A percentile compares a stretch with the other conserved stretches of the same genome.
phyloP scores from a whole-genome alignment of 1,284 basidiomycete genomes.

The Apiotrichum siamense region DNA sequence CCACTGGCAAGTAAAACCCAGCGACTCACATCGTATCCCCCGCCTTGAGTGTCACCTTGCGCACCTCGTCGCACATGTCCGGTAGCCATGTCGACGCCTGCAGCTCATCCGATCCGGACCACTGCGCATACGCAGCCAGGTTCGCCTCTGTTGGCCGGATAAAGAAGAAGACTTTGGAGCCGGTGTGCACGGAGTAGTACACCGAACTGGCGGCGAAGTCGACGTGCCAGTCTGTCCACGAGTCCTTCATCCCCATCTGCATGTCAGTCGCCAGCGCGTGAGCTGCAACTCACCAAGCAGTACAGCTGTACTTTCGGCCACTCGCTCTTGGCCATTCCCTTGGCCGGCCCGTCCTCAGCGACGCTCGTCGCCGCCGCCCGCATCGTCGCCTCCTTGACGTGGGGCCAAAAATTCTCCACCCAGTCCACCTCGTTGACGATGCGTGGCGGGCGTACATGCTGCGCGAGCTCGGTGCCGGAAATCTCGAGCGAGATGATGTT shows the following conservation, averaged over 20 bases:
- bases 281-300: slow-evolving; percentile 70
- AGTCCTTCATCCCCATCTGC: slow-evolving; percentile 54
- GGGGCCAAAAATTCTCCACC: slow-evolving; percentile 90
- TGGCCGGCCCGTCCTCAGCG: neutral
- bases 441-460: slow-evolving; percentile 72
- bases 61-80: slow-evolving; percentile 69
- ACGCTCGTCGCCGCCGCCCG: slow-evolving; percentile 39
- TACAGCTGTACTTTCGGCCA: slow-evolving; percentile 96
- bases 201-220: slow-evolving; percentile 94
- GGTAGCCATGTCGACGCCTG: slow-evolving; percentile 88
- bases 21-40: slow-evolving; percentile 75
- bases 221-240: slow-evolving; percentile 94
- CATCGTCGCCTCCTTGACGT: slow-evolving; percentile 20
- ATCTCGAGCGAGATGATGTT: slow-evolving; percentile 88
- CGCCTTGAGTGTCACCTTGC: slow-evolving; percentile 69
- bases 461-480: slow-evolving; percentile 66
- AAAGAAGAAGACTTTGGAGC: slow-evolving; percentile 90
- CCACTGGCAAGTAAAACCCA: neutral
- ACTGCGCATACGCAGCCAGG: slow-evolving; percentile 60
- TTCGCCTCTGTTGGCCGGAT: slow-evolving; percentile 84
- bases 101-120: slow-evolving; percentile 70
- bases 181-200: slow-evolving; percentile 82
- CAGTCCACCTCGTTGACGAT: slow-evolving; percentile 87
- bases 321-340: slow-evolving; percentile 10
- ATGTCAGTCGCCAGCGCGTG: slow-evolving; percentile 1